Evolutionary conservation across 306 rosid species (phyloP).

Genomic region (Aeschynomene evenia): DNA sequence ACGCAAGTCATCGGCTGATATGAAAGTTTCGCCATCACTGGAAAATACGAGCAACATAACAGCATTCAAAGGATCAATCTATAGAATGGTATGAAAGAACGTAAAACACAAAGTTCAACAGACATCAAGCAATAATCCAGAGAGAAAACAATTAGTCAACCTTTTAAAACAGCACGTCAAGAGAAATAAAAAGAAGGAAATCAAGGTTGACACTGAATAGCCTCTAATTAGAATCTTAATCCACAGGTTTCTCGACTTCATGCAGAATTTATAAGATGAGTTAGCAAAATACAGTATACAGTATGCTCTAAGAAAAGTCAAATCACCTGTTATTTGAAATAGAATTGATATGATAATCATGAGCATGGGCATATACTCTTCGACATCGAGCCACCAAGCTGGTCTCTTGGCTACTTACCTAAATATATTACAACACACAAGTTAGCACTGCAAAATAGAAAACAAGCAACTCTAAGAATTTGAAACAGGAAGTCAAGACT

Average conservation of each 20-base stretch:
- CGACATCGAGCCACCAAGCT: conserved; percentile 94
- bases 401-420: conserved; percentile 92
- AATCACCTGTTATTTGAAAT: conserved; percentile 95
- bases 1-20: conserved; percentile 98
- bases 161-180: background rate
- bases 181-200: background rate
- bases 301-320: conserved; percentile 19
- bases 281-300: conserved; percentile 1
- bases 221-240: conserved; percentile 4
- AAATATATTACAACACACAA: conserved; percentile 30
- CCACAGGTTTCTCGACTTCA: conserved; percentile 2
- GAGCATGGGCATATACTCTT: conserved; percentile 98
- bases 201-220: conserved; percentile 19
- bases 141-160: conserved; percentile 19
- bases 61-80: conserved; percentile 34
- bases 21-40: conserved; percentile 99
- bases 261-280: conserved; percentile 11
- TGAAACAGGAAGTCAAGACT: conserved; percentile 12
- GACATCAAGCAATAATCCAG: conserved; percentile 15
- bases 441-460: conserved; percentile 37
- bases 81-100: background rate
- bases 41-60: conserved; percentile 34
- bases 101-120: background rate
- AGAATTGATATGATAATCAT: conserved; percentile 98
- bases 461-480: conserved; percentile 13